Conservation (phyloP, 2,329 filamentous ascomycete genomes). For the Monosporascus sp. region DNA sequence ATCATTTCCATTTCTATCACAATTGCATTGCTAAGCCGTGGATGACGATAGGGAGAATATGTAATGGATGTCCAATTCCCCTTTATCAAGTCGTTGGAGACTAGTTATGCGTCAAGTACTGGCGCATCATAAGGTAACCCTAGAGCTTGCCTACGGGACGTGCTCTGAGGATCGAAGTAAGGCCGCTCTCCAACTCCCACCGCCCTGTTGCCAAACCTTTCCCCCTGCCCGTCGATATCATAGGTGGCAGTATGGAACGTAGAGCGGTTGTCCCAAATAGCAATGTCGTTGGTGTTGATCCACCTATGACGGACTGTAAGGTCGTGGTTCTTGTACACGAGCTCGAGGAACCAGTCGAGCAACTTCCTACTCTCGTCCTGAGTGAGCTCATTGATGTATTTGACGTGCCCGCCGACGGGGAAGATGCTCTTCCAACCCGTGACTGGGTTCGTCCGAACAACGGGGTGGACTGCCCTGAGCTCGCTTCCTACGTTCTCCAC, state of each 20-base stretch:
- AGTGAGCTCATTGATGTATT: conserved; percentile 49
- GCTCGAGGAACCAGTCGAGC: conserved; percentile 42
- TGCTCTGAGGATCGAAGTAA: conserved; percentile 39
- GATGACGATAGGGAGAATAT: no score
- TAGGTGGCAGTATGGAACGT: conserved; percentile 54
- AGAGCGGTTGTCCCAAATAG: conserved; percentile 62
- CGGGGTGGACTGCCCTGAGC: conserved; percentile 45
- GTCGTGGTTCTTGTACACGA: conserved; percentile 52
- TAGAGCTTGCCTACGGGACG: conserved; percentile 34
- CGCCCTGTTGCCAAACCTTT: conserved; percentile 39
- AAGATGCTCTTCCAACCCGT: conserved; percentile 54
- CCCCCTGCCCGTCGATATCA: conserved; percentile 13
- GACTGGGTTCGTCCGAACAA: conserved; percentile 56
- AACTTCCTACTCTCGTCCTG: conserved; percentile 48
- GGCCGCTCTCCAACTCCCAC: conserved; percentile 44
- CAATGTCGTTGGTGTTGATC: conserved; percentile 44
- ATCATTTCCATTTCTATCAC: no score
- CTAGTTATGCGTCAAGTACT: neutral
- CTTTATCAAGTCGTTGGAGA: no score
- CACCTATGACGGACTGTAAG: conserved; percentile 50
- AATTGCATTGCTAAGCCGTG: no score
- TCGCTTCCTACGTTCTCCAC: conserved; percentile 51
- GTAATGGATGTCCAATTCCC: no score
- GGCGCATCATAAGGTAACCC: conserved; percentile 2
- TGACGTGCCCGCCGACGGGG: conserved; percentile 23